Evolutionary conservation across 164 flowering plant genomes (phyloP).

Genomic region (Tetrastigma voinierianum): DNA sequence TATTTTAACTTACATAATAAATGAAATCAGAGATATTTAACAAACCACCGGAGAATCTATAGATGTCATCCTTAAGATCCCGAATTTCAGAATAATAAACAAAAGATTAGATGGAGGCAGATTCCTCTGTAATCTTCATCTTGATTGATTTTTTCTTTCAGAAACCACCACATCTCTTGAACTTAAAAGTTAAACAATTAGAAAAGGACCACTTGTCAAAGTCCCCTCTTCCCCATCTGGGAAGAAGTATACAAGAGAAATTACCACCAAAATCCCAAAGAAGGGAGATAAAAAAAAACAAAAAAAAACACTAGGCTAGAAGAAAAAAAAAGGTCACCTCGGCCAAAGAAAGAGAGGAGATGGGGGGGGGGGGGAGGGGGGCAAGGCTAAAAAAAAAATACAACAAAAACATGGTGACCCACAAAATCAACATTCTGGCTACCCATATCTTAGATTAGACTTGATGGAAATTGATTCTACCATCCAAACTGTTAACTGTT

Average conservation of each 20-base stretch:
- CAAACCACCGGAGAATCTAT: no score
- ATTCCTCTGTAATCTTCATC: background rate
- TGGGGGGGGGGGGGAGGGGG: no score
- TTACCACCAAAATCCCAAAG: no score
- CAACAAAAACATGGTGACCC: conserved; percentile 31
- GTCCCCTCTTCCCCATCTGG: background rate
- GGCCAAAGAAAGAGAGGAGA: background rate
- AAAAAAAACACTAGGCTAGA: conserved; percentile 2
- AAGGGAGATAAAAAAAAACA: background rate
- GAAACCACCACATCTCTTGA: background rate
- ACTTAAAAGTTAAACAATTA: background rate
- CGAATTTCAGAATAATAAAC: no score
- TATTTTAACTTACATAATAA: no score
- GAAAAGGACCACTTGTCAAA: background rate
- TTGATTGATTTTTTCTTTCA: no score
- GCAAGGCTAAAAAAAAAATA: conserved; percentile 9
- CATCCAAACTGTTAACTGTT: conserved; percentile 2
- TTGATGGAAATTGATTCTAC: background rate
- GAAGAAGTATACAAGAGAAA: no score
- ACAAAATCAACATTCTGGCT: conserved; percentile 19
- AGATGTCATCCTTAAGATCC: no score
- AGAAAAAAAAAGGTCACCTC: background rate
- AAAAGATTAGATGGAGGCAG: no score
- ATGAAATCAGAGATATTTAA: no score
- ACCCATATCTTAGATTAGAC: conserved; percentile 32